These are phyloP conservation scores for Globisporangium paroecandrum DNA, from an alignment of 352 stramenopile species.

Conservation along the genomic window DNA sequence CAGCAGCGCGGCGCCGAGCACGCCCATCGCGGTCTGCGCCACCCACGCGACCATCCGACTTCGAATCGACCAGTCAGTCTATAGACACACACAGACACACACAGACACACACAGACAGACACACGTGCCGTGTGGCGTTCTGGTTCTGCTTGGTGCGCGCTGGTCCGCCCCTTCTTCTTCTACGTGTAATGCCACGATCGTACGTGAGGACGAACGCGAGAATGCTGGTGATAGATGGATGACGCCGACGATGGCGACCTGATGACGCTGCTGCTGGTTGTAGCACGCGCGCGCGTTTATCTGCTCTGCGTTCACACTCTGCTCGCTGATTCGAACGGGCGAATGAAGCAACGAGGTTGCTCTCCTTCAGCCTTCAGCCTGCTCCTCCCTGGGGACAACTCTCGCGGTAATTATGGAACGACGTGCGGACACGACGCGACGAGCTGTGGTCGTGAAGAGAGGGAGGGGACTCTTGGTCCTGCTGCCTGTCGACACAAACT, in stretches of 20 bases:
- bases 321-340: background rate
- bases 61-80: background rate
- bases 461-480: background rate
- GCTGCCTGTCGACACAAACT: background rate
- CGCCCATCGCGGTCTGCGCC: constrained; percentile 34
- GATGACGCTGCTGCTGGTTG: background rate
- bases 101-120: background rate
- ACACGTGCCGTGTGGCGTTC: background rate
- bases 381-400: background rate
- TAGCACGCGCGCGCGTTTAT: too few relatives aligned
- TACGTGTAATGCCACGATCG: background rate
- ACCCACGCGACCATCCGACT: constrained; percentile 36
- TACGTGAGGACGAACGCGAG: background rate
- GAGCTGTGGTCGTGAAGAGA: background rate
- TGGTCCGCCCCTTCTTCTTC: background rate
- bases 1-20: constrained; percentile 37
- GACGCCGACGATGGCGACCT: background rate
- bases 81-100: background rate
- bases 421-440: background rate
- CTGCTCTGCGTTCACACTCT: background rate
- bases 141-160: background rate
- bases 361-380: background rate
- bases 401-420: background rate
- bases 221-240: too few relatives aligned
- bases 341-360: background rate